Conservation (phyloP, 805 yeast species). For the Saccharomycopsis sp. region DNA sequence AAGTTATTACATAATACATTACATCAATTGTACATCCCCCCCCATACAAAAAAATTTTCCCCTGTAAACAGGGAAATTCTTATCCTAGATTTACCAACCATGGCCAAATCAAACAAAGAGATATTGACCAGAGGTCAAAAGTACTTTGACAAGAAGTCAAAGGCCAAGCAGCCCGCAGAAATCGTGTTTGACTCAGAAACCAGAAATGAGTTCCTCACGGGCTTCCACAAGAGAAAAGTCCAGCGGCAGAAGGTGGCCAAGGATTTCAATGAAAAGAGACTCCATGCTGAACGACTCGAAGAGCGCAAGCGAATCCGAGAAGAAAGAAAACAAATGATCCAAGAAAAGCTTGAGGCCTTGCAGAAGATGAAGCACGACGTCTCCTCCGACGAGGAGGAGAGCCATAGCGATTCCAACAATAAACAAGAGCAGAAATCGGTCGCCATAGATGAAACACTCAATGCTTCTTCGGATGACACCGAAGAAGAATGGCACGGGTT, state of each 20-base stretch:
- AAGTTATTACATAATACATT: too few species aligned
- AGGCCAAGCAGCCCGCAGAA: conserved; percentile 59
- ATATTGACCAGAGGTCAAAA: conserved; percentile 80
- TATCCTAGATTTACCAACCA: too few species aligned
- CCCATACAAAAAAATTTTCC: too few species aligned
- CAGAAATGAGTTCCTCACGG: conserved; percentile 80
- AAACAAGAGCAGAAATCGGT: conserved; percentile 20
- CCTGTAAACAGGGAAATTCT: too few species aligned
- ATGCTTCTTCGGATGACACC: conserved; percentile 20
- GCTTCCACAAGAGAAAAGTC: conserved; percentile 89
- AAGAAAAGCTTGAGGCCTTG: conserved; percentile 52
- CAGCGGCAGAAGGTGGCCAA: conserved; percentile 83
- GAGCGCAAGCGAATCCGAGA: conserved; percentile 63
- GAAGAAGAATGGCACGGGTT: conserved; percentile 36
- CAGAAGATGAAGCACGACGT: conserved; percentile 34
- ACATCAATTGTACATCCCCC: too few species aligned
- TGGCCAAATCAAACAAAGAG: conserved; percentile 54
- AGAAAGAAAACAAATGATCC: conserved; percentile 58
- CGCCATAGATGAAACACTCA: conserved; percentile 21
- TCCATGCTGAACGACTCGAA: conserved; percentile 59
- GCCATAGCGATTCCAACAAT: conserved; percentile 19
- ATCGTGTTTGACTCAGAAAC: conserved; percentile 75
- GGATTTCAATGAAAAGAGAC: conserved; percentile 67
- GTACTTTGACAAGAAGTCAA: conserved; percentile 56
- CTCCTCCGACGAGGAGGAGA: conserved; percentile 22